Evolutionary conservation across 306 rosid species (phyloP).

Genomic region (Lathyrus sativus): DNA sequence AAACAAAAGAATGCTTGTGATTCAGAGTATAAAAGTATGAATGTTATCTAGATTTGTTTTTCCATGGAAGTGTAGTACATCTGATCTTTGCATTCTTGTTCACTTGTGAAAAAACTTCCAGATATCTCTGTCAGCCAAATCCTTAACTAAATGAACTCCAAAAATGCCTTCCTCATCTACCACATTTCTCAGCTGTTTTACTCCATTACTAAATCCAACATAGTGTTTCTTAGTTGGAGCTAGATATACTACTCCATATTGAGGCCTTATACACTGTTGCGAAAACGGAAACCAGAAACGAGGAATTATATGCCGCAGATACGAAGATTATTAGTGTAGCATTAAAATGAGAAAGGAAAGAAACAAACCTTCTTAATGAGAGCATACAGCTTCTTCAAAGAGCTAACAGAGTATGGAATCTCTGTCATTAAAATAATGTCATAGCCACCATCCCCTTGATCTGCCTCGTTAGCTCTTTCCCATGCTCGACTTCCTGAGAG

Average conservation of each 20-base stretch:
- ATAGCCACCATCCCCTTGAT: conserved; percentile 85
- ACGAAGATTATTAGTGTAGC: conserved; percentile 10
- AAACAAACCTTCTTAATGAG: conserved; percentile 78
- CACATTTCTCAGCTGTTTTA: conserved; percentile 72
- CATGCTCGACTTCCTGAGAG: conserved; percentile 98
- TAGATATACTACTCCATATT: conserved; percentile 84
- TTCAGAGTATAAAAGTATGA: conserved; percentile 38
- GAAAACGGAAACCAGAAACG: conserved; percentile 18
- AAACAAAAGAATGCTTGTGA: conserved; percentile 51
- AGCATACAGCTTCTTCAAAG: conserved; percentile 72
- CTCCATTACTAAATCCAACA: conserved; percentile 77
- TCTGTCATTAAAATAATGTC: conserved; percentile 89
- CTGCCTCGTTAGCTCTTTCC: conserved; percentile 85
- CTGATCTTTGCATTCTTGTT: conserved; percentile 35
- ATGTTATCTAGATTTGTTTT: conserved; percentile 28
- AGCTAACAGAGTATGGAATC: conserved; percentile 61
- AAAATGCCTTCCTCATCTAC: conserved; percentile 86
- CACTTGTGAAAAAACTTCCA: conserved; percentile 96
- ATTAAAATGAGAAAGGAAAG: conserved; percentile 27
- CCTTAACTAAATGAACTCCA: conserved; percentile 91
- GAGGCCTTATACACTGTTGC: conserved; percentile 85
- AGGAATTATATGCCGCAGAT: conserved; percentile 21
- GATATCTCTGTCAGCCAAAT: conserved; percentile 80
- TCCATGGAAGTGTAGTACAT: conserved; percentile 12
- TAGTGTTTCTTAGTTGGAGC: conserved; percentile 83